Evolutionary conservation across 228 moss, liverwort and hornwort species (phyloP).

Genomic region (Sphagnum magellanicum): DNA sequence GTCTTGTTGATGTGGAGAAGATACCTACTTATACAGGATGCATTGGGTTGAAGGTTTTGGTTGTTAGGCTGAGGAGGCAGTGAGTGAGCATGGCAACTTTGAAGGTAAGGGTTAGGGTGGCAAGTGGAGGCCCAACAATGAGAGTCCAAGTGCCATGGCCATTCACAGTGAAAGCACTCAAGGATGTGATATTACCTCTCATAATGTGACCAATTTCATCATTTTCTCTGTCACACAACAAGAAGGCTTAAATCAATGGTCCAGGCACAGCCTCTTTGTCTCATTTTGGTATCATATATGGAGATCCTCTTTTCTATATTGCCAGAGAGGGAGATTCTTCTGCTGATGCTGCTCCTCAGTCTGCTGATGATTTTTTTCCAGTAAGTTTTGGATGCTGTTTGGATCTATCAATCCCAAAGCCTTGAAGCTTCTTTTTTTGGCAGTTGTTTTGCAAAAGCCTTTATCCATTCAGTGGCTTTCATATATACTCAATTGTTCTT

Average conservation of each 20-base stretch:
- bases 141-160: slow-evolving; percentile 54
- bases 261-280: slow-evolving; percentile 45
- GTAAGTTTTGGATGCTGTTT: no score
- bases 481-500: no score
- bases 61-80: no score
- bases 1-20: no score
- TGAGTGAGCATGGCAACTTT: slow-evolving; percentile 38
- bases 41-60: no score
- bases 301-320: slow-evolving; percentile 72
- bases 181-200: slow-evolving; percentile 51
- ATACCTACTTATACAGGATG: no score
- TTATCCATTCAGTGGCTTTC: no score
- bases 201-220: slow-evolving; percentile 34
- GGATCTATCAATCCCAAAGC: no score
- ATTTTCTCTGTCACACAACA: slow-evolving; percentile 69
- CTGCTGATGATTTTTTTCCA: no score
- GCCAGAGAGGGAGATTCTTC: slow-evolving; percentile 15
- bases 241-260: slow-evolving; percentile 63
- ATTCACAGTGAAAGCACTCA: slow-evolving; percentile 56
- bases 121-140: slow-evolving; percentile 65
- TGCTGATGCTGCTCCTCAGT: no score
- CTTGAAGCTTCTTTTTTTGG: no score
- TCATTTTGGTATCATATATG: slow-evolving; percentile 66
- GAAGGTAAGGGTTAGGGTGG: slow-evolving; percentile 79
- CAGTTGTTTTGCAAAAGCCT: no score